These are phyloP conservation scores for Sicyos edulis DNA, from an alignment of 306 rosid species.

Conservation along the genomic window DNA sequence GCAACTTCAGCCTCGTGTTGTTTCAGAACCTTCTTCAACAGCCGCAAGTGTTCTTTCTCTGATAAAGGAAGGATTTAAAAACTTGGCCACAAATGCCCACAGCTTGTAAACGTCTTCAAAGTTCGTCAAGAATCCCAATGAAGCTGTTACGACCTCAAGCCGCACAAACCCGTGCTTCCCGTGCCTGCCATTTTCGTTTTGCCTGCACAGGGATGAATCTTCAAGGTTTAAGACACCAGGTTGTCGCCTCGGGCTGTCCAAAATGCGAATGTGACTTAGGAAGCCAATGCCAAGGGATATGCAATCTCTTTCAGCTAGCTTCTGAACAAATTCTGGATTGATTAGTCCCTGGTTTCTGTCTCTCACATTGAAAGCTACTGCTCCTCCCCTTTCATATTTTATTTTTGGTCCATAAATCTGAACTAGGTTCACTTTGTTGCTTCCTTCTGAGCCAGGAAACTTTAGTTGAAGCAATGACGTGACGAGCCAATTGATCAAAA, in stretches of 20 bases:
- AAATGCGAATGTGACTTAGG: constrained; percentile 67
- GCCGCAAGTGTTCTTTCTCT: constrained; percentile 55
- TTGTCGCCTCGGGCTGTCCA: constrained; percentile 53
- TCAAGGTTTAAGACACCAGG: constrained; percentile 37
- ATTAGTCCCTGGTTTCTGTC: constrained; percentile 58
- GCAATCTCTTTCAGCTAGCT: constrained; percentile 89
- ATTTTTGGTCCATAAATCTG: constrained; percentile 91
- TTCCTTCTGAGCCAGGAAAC: constrained; percentile 47
- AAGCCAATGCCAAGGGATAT: constrained; percentile 82
- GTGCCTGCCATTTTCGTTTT: constrained; percentile 62
- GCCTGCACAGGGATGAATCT: constrained; percentile 35
- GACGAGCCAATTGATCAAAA: constrained; percentile 87
- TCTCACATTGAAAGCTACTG: constrained; percentile 87
- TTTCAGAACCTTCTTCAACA: constrained; percentile 51
- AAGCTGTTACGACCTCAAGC: constrained; percentile 91
- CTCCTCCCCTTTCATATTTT: constrained; percentile 93
- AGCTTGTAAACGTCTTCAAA: constrained; percentile 84
- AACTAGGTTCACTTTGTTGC: constrained; percentile 47
- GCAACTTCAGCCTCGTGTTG: not conserved
- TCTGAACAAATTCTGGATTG: constrained; percentile 83
- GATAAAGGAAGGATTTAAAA: constrained; percentile 59
- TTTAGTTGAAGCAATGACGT: constrained; percentile 81
- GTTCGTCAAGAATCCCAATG: constrained; percentile 80
- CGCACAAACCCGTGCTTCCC: constrained; percentile 61
- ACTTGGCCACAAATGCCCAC: constrained; percentile 84